Evolutionary conservation across 2,329 filamentous ascomycete species (phyloP), one percentile per base, ranked within the genome.

Genomic region (Diaporthe sp.): DNA sequence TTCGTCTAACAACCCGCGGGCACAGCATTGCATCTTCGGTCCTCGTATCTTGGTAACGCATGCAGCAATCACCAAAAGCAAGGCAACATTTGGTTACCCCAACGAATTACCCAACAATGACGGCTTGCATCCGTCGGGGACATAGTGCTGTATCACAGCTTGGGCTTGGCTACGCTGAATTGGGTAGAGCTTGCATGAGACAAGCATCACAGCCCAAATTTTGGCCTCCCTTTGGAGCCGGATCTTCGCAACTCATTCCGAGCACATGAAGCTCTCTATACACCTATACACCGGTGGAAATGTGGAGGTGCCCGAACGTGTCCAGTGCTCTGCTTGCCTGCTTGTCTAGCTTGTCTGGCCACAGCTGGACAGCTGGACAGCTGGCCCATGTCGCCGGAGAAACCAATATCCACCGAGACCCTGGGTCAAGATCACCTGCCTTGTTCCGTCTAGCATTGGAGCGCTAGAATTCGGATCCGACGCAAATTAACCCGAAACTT

Each of bases 161-260:
- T 53, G 22, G 47, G 32, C 63, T 68, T 68, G 63, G 63, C 63
- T 68, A 68, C 63, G 32, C 63, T 68, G 32, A 32, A 68, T 53
- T 53, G 32, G 63, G 63, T 68, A 15, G n/a, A 68, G 13, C 63
- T 53, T 68, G 63, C 63, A 68, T 68, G 63, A 68, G 63, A 68
- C 63, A 51, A 39, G 63, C 63, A 68, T 68, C 30, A n/a, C 63
- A 68, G 63, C 63, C 63, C 63, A 50, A 53, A 50, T 39, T 37
- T 53, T 27, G 47, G 30, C 63, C 25, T 68, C 63, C 22, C 22
- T 66, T 30, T n/a, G 44, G 63, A 27, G 63, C 22, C 63, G 63
- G 63, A 53, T 53, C 47, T 39, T 68, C 63, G 63, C 63, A 68
- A 68, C 37, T 68, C 15, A 53, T 53, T 68, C 63, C 63, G 63